Conservation (phyloP, 169 alveolate genomes). For the Cryptosporidium xiaoi region DNA sequence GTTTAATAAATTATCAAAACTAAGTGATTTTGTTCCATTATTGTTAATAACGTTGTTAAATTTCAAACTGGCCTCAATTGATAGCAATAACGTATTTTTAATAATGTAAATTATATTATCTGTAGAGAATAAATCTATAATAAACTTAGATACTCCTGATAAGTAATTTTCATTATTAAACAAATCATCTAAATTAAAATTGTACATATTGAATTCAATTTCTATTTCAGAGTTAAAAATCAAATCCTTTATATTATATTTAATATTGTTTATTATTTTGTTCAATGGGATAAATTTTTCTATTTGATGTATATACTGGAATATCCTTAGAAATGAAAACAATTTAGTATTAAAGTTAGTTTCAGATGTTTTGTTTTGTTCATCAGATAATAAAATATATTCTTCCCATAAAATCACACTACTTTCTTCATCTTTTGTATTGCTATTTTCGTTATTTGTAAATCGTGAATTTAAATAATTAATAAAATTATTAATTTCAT, state of each 20-base stretch:
- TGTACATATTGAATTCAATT: background rate
- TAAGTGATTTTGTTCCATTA: background rate
- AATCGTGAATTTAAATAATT: background rate
- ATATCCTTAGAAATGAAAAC: slow-evolving; percentile 30
- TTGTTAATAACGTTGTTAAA: background rate
- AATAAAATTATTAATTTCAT: background rate
- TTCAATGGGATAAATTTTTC: background rate
- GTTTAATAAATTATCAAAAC: slow-evolving; percentile 4
- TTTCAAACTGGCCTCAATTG: background rate
- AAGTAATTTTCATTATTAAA: background rate
- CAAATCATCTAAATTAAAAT: background rate
- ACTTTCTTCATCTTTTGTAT: background rate
- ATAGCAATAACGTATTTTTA: background rate
- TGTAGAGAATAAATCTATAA: slow-evolving; percentile 7
- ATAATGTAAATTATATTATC: background rate
- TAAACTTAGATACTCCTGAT: background rate
- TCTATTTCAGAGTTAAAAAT: background rate
- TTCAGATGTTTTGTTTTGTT: slow-evolving; percentile 3
- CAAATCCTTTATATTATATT: background rate
- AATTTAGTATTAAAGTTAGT: slow-evolving; percentile 9
- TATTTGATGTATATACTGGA: slow-evolving; percentile 26
- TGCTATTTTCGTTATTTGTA: background rate
- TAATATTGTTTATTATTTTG: background rate
- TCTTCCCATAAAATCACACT: background rate
- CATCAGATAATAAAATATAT: slow-evolving; percentile 1